Evolutionary conservation across 148 eudicot species (phyloP), one percentile per base, ranked within the genome.

Genomic region (Fagopyrum homotropicum): DNA sequence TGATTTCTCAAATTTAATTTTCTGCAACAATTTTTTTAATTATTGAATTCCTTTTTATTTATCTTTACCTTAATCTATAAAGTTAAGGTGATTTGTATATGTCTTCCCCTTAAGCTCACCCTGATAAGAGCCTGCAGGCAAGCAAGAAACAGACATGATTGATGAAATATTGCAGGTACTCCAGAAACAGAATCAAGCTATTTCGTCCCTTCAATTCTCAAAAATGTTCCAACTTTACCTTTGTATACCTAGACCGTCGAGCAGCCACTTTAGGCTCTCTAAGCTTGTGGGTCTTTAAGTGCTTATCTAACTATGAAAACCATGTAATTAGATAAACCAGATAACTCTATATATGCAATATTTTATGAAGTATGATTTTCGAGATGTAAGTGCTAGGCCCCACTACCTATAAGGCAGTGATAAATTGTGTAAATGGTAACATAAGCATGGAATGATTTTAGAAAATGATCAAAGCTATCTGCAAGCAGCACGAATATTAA

Each of bases 221-320:
- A 64, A 11, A 26, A 61, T 29, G 44, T 64, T n/a, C n/a, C 3
- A 40, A 64, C n/a, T 68, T 22, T 45, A 88, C 93, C 89, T 92
- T 92, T 9, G 91, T 86, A 14, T 86, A 76, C 77, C 56, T 92
- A 35, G 91, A 81, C 52, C 96, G 88, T 0, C 91, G 88, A 73
- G 96, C 89, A 76, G 96, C 93, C 56, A 81, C 81, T 81, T 94
- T 96, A 7, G 92, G 93, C 43, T 94, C 98, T 76, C 97, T 82
- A 60, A 90, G 77, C 77, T 94, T 92, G 73, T 83, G 83, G 0
- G 97, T 94, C 89, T 92, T 94, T 78, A 94, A 78, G 78, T 77
- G 81, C 75, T 91, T 89, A 52, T 89, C 97, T 91, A 83, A 73
- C 44, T 4, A 14, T 4, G 43, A 35, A 40, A 64, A 30, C 12